Conservation (phyloP, 1,284 basidiomycete genomes). For the Gymnopus androsaceus region DNA sequence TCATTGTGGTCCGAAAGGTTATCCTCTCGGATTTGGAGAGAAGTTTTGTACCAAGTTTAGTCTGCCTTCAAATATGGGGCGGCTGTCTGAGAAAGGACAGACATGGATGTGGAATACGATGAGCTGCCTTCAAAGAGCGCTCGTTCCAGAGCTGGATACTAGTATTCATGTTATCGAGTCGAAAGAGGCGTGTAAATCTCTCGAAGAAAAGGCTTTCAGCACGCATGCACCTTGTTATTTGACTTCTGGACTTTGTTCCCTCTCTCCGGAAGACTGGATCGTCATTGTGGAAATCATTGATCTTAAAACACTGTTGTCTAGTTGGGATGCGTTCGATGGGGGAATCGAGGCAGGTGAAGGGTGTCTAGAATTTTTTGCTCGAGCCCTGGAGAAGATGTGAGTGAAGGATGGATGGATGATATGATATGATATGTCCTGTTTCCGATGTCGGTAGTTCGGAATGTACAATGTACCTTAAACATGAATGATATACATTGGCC, state of each 20-base stretch:
- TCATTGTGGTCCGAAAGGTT: conserved; percentile 42
- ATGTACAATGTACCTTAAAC: no score
- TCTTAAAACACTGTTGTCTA: conserved; percentile 32
- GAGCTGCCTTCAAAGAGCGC: conserved; percentile 43
- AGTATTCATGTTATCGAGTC: background rate
- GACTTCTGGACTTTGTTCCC: conserved; percentile 39
- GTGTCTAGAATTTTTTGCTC: conserved; percentile 30
- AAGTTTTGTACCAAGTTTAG: conserved; percentile 42
- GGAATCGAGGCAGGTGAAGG: conserved; percentile 28
- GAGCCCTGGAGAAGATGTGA: background rate
- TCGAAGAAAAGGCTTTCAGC: conserved; percentile 39
- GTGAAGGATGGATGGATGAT: background rate
- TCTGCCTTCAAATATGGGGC: conserved; percentile 20
- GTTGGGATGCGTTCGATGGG: conserved; percentile 33
- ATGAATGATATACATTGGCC: no score
- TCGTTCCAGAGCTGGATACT: conserved; percentile 38
- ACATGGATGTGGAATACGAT: conserved; percentile 47
- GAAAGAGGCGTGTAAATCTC: conserved; percentile 32
- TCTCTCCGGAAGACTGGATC: conserved; percentile 37
- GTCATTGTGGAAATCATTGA: conserved; percentile 40
- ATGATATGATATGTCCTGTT: no score
- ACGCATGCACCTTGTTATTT: conserved; percentile 44
- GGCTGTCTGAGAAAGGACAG: conserved; percentile 35
- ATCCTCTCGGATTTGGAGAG: conserved; percentile 43
- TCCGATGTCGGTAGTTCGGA: no score